phyloP scores from a whole-genome alignment of 306 rosid genomes.

The Quercus aquifolioides region DNA sequence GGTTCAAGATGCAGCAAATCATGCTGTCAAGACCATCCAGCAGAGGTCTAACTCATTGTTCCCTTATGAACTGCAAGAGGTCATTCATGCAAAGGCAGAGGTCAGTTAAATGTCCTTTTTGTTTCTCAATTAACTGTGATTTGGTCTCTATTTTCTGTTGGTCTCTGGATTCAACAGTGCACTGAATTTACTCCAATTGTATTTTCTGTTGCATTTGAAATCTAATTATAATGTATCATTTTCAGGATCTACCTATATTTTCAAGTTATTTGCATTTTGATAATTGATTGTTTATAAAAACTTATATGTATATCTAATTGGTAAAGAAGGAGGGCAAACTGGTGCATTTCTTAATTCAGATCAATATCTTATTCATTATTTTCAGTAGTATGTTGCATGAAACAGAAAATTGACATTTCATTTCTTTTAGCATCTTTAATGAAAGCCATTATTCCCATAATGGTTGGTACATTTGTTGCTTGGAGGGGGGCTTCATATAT shows the following conservation, averaged over 20 bases:
- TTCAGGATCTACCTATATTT: neutral
- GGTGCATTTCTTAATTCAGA: neutral
- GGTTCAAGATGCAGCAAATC: slow-evolving; percentile 82
- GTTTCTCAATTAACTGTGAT: neutral
- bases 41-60: slow-evolving; percentile 68
- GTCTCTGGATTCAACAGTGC: no score
- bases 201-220: no score
- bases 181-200: no score
- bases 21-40: slow-evolving; percentile 69
- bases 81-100: slow-evolving; percentile 82
- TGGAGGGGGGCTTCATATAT: neutral
- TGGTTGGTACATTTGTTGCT: neutral
- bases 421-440: neutral
- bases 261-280: neutral
- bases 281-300: neutral
- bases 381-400: neutral
- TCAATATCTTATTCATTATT: neutral
- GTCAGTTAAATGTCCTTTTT: slow-evolving; percentile 31
- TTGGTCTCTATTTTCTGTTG: neutral
- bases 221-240: neutral
- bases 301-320: neutral
- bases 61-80: slow-evolving; percentile 68
- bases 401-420: neutral
- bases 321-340: neutral
- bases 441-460: neutral